Evolutionary conservation across 2,329 filamentous ascomycete species (phyloP).

Genomic region (Colletotrichum higginsianum): DNA sequence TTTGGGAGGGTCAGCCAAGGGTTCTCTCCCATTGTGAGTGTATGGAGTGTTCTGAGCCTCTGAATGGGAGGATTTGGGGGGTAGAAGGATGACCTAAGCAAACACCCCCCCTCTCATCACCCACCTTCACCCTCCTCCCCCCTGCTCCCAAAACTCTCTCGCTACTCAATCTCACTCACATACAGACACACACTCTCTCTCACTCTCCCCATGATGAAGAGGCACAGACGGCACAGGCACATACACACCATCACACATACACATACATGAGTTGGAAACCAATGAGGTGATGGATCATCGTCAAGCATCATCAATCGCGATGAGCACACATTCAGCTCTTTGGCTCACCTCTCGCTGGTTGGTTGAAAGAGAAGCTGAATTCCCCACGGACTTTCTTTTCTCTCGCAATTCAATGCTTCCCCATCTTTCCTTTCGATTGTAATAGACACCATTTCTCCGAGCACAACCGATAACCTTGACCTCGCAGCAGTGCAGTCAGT

Average conservation of each 20-base stretch:
- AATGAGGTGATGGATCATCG: constrained; percentile 33
- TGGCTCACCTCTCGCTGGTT: constrained; percentile 18
- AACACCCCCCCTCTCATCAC: too few relatives aligned
- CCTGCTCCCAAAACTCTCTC: neutral
- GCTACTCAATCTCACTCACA: too few relatives aligned
- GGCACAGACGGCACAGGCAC: neutral
- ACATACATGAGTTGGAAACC: constrained; percentile 22
- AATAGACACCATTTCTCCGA: neutral
- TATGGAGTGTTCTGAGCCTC: neutral
- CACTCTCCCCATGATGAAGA: constrained; percentile 5
- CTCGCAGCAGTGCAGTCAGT: neutral
- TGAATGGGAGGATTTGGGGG: neutral
- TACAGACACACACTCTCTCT: neutral
- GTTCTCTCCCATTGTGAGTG: neutral
- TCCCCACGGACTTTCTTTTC: constrained; percentile 6
- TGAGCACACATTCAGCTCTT: constrained; percentile 2
- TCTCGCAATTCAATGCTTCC: neutral
- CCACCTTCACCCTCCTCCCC: neutral
- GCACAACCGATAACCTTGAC: too few relatives aligned
- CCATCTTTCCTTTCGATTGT: neutral
- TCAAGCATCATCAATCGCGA: constrained; percentile 30
- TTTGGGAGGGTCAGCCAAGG: neutral
- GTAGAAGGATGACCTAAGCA: neutral
- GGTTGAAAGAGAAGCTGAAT: neutral
- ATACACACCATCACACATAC: neutral